Conservation (phyloP, 2,329 filamentous ascomycete genomes). For the Stagonosporopsis vannaccii region DNA sequence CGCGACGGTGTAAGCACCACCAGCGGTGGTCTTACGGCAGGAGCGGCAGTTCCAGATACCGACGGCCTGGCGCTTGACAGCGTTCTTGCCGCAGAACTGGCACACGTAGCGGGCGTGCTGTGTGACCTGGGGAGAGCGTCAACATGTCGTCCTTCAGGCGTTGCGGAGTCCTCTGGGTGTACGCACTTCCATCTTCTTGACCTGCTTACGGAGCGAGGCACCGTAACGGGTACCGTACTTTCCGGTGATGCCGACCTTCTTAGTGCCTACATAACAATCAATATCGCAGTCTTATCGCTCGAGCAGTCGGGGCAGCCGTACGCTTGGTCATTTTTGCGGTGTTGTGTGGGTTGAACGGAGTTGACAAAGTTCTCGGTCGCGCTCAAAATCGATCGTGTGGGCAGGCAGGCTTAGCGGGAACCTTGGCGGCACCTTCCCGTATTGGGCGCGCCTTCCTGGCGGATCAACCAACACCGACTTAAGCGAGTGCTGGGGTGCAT, state of each 20-base stretch:
- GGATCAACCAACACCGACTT: conserved; percentile 20
- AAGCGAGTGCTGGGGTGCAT: conserved; percentile 13
- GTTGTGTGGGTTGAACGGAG: conserved; percentile 29
- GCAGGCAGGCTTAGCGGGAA: conserved; percentile 16
- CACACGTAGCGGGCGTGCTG: conserved; percentile 96
- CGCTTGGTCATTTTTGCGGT: conserved; percentile 64
- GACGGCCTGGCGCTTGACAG: conserved; percentile 86
- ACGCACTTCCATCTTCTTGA: conserved; percentile 93
- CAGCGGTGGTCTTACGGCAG: conserved; percentile 93
- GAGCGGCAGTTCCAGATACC: conserved; percentile 97
- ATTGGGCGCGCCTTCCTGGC: conserved; percentile 12
- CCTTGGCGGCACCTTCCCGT: conserved; percentile 12
- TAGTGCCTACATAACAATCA: conserved; percentile 40
- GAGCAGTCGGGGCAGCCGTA: conserved; percentile 29
- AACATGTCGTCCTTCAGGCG: conserved; percentile 25
- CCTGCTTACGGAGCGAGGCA: conserved; percentile 98
- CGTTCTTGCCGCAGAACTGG: conserved; percentile 93
- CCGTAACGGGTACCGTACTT: conserved; percentile 97
- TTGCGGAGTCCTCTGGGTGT: conserved; percentile 16
- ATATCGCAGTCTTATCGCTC: conserved; percentile 18
- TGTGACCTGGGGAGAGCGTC: conserved; percentile 66
- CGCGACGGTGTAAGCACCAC: conserved; percentile 95
- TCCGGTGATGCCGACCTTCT: conserved; percentile 94
- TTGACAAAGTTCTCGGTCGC: conserved; percentile 24
- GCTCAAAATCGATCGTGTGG: conserved; percentile 20